Conservation (phyloP, 305 asterid species). For the Fraxinus paxiana region DNA sequence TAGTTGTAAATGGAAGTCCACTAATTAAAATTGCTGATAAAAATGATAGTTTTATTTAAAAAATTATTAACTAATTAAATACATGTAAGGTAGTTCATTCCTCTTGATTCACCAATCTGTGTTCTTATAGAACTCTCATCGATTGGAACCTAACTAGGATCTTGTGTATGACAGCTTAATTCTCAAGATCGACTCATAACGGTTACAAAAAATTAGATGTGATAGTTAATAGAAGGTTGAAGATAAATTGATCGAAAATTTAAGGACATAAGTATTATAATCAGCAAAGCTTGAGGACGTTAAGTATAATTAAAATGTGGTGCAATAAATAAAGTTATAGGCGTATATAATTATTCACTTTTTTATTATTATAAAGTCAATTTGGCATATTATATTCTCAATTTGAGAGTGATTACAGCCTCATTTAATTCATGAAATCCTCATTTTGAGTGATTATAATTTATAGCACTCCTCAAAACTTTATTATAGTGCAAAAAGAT, state of each 20-base stretch:
- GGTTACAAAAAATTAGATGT: not conserved
- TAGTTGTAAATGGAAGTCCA: slow-evolving; percentile 15
- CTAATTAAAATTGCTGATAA: not conserved
- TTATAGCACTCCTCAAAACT: not conserved
- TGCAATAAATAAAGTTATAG: no score
- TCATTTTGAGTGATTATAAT: not conserved
- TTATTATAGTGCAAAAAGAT: not conserved
- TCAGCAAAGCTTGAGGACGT: no score
- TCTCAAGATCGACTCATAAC: not conserved
- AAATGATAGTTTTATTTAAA: not conserved
- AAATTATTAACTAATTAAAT: not conserved
- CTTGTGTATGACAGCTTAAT: not conserved
- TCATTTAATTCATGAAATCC: not conserved
- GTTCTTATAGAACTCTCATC: not conserved
- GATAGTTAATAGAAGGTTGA: not conserved
- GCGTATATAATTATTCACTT: not conserved
- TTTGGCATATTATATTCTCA: not conserved
- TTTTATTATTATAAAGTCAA: not conserved
- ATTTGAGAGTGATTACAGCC: not conserved
- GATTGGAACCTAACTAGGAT: not conserved
- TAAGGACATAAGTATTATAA: not conserved
- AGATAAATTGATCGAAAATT: no score
- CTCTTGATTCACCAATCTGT: not conserved
- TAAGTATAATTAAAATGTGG: not conserved
- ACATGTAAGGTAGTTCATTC: not conserved